Evolutionary conservation across 1,139 yeast genomes (phyloP), one percentile per base, ranked within the genome.

Genomic region (Hanseniaspora gamundiae): DNA sequence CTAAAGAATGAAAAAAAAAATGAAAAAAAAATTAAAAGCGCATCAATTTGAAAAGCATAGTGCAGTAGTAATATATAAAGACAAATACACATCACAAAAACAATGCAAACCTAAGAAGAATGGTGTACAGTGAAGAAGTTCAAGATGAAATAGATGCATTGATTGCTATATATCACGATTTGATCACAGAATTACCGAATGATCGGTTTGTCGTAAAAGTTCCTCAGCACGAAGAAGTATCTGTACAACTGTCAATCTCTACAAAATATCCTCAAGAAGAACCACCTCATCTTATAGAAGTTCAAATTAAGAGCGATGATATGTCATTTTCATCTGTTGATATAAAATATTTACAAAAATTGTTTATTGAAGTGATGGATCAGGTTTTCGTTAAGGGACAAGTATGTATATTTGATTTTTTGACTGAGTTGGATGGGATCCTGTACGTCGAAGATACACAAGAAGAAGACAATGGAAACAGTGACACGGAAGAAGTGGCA

Each of bases 131-230:
- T 19, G 77, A 76, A 51, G 87, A 82, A 43, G 65, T 84, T 13
- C 56, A 61, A n/a, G 94, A 86, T 47, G 98, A 91, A 57, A 63
- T 85, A 22, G 76, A 74, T 42, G 93, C 95, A 11, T 78, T 88
- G 19, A 83, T 84, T 49, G 94, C 95, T 2, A 88, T 91, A n/a
- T 88, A 77, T 56, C 95, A 94, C 1, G 83, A 71, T 14, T 69
- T 71, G 39, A 53, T 76, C 45, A 58, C 54, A 0, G 69, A 52
- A 47, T 66, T 66, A 41, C 64, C 70, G 9, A 65, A 66, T 3
- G 57, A 59, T 4, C 62, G 71, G 10, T 75, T 77, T 46, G 70
- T 70, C 24, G 67, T 87, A 30, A 60, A 58, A 10, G 66, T 86
- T 1, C 95, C 96, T 0, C 77, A 72, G 46, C 76, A 82, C 54